A percentile compares a stretch with the other conserved stretches of the same genome.
phyloP scores from a whole-genome alignment of 257 asterid genomes.

The Striga asiatica region DNA sequence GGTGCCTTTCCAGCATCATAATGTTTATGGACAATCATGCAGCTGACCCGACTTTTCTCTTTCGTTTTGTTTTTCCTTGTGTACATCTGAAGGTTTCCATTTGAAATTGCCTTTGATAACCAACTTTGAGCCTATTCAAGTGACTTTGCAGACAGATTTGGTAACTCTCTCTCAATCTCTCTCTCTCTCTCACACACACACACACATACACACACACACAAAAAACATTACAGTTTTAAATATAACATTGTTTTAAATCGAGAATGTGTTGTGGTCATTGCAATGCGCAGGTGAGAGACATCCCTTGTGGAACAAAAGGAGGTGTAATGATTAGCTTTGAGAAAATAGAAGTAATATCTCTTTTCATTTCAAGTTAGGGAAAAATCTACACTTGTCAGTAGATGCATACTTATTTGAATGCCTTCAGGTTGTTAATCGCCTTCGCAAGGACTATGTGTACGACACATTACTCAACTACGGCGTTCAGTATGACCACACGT shows the following conservation, averaged over 20 bases:
- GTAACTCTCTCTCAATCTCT: conserved; percentile 25
- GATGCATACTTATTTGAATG: conserved; percentile 11
- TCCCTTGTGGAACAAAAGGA: conserved; percentile 98
- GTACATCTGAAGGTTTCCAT: conserved; percentile 66
- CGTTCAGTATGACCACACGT: conserved; percentile 85
- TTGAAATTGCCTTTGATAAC: conserved; percentile 77
- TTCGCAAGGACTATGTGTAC: conserved; percentile 65
- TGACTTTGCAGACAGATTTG: conserved; percentile 96
- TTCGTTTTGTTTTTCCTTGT: not conserved
- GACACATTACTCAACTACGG: conserved; percentile 82
- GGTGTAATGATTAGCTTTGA: conserved; percentile 94
- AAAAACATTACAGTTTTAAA: conserved; percentile 1
- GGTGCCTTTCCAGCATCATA: not conserved
- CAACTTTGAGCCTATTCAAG: conserved; percentile 95
- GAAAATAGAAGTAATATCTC: conserved; percentile 68
- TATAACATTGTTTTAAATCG: not conserved
- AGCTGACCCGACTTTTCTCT: conserved; percentile 12
- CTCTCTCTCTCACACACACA: not conserved
- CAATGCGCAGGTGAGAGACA: conserved; percentile 79
- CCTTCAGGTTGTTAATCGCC: conserved; percentile 89
- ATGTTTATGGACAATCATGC: not conserved
- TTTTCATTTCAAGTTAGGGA: conserved; percentile 6
- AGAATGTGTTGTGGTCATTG: not conserved
- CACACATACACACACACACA: not conserved
- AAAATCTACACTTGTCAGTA: conserved; percentile 3